These are phyloP conservation scores for Talaromyces nanjingensis DNA, from an alignment of 495 filamentous ascomycete genomes.

Conservation along the genomic window DNA sequence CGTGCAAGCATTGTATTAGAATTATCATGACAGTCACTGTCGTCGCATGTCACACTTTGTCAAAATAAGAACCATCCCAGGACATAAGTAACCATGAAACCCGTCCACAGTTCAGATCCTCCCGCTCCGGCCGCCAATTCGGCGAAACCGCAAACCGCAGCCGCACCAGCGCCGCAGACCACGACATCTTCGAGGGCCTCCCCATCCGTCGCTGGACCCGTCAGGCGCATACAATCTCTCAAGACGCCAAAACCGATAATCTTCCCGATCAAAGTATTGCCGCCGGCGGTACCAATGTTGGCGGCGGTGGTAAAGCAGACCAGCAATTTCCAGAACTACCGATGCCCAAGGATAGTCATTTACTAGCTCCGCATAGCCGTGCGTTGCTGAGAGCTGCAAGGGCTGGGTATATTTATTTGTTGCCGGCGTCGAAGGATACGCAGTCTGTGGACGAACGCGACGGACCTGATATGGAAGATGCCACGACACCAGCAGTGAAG, in stretches of 20 bases:
- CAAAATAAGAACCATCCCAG: too few species aligned
- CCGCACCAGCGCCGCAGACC: conserved; percentile 73
- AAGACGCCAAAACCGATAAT: conserved; percentile 44
- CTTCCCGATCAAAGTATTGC: conserved; percentile 40
- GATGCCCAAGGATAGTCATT: conserved; percentile 82
- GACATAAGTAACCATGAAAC: background rate
- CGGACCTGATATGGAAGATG: conserved; percentile 39
- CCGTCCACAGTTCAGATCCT: conserved; percentile 35
- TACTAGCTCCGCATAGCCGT: conserved; percentile 71
- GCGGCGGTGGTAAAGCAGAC: background rate
- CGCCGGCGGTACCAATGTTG: background rate
- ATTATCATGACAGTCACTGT: background rate
- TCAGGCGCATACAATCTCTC: conserved; percentile 61
- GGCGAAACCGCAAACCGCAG: conserved; percentile 57
- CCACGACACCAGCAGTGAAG: conserved; percentile 22
- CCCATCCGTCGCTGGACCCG: conserved; percentile 88
- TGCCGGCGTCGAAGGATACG: conserved; percentile 29
- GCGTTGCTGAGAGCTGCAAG: conserved; percentile 80
- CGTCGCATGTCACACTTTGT: background rate
- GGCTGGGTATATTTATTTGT: conserved; percentile 60
- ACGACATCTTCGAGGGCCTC: conserved; percentile 92
- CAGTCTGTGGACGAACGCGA: conserved; percentile 45
- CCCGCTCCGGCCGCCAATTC: conserved; percentile 38
- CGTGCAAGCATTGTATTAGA: too few species aligned
- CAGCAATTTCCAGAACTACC: conserved; percentile 46